Conservation (phyloP, 2,329 filamentous ascomycete species). For the Sporothrix inflata region DNA sequence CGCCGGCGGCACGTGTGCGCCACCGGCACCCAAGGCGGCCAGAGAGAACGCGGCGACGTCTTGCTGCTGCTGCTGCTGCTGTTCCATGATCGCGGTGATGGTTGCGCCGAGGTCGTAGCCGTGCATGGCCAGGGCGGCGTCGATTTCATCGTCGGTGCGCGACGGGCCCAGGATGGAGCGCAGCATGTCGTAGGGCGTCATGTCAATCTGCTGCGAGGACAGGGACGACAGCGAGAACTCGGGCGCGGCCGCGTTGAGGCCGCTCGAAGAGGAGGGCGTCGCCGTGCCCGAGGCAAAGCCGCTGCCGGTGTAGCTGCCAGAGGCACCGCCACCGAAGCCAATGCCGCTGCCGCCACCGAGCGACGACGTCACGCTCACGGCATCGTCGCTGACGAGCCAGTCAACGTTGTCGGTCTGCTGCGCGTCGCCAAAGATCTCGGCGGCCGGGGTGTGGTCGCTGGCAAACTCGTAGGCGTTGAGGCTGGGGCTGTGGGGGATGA, state of each 20-base stretch:
- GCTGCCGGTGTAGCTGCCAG: conserved; percentile 48
- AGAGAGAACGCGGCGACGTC: conserved; percentile 35
- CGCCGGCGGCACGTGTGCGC: conserved; percentile 19
- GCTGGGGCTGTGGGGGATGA: conserved; percentile 90
- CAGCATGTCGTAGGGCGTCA: conserved; percentile 98
- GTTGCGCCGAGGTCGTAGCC: conserved; percentile 93
- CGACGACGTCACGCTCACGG: conserved; percentile 77
- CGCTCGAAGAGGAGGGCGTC: conserved; percentile 67
- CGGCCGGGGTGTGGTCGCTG: conserved; percentile 76
- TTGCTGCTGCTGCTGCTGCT: conserved; percentile 48
- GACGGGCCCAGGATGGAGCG: conserved; percentile 90
- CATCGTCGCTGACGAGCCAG: conserved; percentile 92
- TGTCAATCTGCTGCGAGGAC: conserved; percentile 73
- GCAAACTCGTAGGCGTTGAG: conserved; percentile 94
- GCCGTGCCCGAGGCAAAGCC: conserved; percentile 79
- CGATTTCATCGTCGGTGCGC: conserved; percentile 90
- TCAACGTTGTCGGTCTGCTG: conserved; percentile 94
- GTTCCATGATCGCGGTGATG: conserved; percentile 83
- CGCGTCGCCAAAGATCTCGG: conserved; percentile 83
- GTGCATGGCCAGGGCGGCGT: conserved; percentile 83
- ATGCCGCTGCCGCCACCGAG: conserved; percentile 75
- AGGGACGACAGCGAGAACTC: conserved; percentile 61
- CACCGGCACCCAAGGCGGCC: conserved; percentile 40
- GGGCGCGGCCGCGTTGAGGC: conserved; percentile 76
- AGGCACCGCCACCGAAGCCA: conserved; percentile 67